Evolutionary conservation across 2,329 filamentous ascomycete genomes (phyloP).

Genomic region (Aspergillus udagawae): DNA sequence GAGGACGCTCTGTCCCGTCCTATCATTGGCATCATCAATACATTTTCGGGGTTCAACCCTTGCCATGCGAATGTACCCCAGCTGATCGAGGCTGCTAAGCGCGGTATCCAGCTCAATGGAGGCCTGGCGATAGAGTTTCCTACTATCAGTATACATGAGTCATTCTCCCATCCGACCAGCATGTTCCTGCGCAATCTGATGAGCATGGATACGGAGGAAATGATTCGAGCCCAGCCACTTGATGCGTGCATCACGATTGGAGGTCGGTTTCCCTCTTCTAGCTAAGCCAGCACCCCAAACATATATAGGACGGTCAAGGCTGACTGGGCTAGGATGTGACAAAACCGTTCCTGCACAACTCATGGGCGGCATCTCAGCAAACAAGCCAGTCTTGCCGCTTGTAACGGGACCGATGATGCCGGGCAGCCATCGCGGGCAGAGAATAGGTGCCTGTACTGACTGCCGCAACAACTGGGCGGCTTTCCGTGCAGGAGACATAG

Average conservation of each 20-base stretch:
- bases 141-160: conserved; percentile 68
- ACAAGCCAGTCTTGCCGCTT: conserved; percentile 66
- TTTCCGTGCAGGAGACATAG: conserved; percentile 61
- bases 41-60: conserved; percentile 68
- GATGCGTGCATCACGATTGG: conserved; percentile 66
- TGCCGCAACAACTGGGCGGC: conserved; percentile 71
- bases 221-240: conserved; percentile 67
- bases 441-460: conserved; percentile 71
- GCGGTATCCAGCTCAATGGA: conserved; percentile 63
- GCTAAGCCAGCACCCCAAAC: neutral
- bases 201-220: conserved; percentile 78
- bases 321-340: conserved; percentile 57
- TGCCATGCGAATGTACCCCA: conserved; percentile 70
- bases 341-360: conserved; percentile 71
- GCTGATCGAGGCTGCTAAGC: conserved; percentile 65
- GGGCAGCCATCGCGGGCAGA: conserved; percentile 59
- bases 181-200: conserved; percentile 73
- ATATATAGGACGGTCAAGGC: neutral
- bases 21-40: conserved; percentile 72
- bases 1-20: conserved; percentile 67
- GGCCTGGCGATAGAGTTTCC: conserved; percentile 69
- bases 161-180: conserved; percentile 66
- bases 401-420: conserved; percentile 75
- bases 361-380: conserved; percentile 72
- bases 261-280: conserved; percentile 39